Conservation (phyloP, 495 filamentous ascomycete species). For the Friedmanniomyces simplex region DNA sequence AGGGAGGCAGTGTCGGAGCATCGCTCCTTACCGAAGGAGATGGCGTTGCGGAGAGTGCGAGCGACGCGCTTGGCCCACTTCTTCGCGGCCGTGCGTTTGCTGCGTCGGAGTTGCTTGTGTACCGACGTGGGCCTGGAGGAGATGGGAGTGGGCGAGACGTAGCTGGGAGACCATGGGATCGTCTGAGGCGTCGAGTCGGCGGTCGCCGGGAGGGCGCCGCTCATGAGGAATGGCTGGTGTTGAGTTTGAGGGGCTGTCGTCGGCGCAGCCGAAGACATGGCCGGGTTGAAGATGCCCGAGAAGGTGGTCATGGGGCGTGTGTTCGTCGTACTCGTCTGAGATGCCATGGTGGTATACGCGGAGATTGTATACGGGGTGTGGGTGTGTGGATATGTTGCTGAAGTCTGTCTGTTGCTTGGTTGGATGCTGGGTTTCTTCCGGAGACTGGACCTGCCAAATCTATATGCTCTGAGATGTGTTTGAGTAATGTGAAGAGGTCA, state of each 20-base stretch:
- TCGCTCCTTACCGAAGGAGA: not conserved
- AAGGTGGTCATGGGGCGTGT: not conserved
- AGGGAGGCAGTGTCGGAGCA: not conserved
- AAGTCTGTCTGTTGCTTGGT: not conserved
- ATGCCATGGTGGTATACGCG: not conserved
- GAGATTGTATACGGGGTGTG: not conserved
- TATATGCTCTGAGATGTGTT: not conserved
- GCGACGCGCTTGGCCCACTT: not conserved
- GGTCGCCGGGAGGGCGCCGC: no score
- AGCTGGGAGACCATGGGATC: no score
- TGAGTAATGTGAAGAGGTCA: not conserved
- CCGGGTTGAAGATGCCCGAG: not conserved
- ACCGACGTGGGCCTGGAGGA: not conserved
- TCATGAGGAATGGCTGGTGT: no score
- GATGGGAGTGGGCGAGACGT: no score
- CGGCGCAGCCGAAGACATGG: not conserved
- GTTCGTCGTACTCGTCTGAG: not conserved
- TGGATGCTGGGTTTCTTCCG: not conserved
- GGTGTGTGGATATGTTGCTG: not conserved
- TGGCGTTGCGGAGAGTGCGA: not conserved
- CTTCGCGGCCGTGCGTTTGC: not conserved
- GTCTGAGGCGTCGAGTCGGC: no score
- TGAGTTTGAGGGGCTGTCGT: not conserved
- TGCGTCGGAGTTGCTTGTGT: not conserved
- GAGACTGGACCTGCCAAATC: not conserved